Base-by-base conservation (phyloP, 495 filamentous ascomycete genomes). In the Xylaria grammica region DNA sequence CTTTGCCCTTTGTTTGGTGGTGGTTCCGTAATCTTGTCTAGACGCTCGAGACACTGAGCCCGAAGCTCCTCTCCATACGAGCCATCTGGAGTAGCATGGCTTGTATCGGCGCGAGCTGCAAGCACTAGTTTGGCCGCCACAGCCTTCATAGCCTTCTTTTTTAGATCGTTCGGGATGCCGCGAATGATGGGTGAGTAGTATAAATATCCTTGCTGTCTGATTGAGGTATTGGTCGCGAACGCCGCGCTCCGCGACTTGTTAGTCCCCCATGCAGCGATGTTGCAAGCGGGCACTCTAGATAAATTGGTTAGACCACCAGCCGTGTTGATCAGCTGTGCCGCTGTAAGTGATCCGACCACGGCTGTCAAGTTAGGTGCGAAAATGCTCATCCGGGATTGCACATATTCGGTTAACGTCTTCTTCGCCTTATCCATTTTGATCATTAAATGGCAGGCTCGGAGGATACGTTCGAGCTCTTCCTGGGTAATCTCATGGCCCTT, bases 1-100 rank as follows among this genome's bases (percentile, higher is more conserved):
- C 92, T 90, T 10, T 87, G 83, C 4, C 93, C 92, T 71, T 94
- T 92, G 77, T 95, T 97, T 2, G 92, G 91, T 3, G 95, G 89
- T n/a, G 96, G 91, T 74, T 97, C 92, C 10, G 91, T 94, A 27
- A 98, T 82, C 75, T 98, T 98, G 70, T 96, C 93, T n/a, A 99
- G 79, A 2, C 94, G 90, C 63, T 93, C 87, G 19, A 92, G 85
- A 76, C 93, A 96, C 52, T 93, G 87, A 38, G 88, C 84, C 64
- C 90, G 90, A 19, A 99, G 82, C n/a, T 93, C 87, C 69, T 92
- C 88, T 62, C 95, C 95, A 30, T 87, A 85, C 9, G 91, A 90
- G 17, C 95, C 95, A 69, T 97, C 90, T 26, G 89, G 87, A 65
- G 84, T 88, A 65, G 86, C 87, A 72, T 95, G 94, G n/a, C 93